Percentiles rank a stretch among this genome's conserved stretches.
Evolutionary conservation across 2,329 filamentous ascomycete species (phyloP).

Genomic region (Rasamsonia emersonii): DNA sequence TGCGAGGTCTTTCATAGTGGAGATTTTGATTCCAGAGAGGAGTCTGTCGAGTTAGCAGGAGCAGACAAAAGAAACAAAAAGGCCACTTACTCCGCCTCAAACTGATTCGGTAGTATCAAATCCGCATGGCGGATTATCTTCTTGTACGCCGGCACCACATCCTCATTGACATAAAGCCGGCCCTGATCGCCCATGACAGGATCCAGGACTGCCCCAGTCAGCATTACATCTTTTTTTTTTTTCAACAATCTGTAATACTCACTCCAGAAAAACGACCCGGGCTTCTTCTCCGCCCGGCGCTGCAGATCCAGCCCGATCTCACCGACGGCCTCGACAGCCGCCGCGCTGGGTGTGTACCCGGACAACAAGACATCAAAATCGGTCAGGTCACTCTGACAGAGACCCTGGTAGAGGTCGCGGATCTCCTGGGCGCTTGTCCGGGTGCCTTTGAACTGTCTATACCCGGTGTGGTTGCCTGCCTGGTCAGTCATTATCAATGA

Average conservation of each 20-base stretch:
- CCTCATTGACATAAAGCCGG: conserved; percentile 78
- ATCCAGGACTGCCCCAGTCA: conserved; percentile 58
- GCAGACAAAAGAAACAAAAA: neutral
- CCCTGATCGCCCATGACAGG: conserved; percentile 98
- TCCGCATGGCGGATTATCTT: conserved; percentile 71
- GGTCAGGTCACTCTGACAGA: conserved; percentile 74
- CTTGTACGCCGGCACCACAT: conserved; percentile 88
- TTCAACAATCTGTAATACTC: conserved; percentile 11
- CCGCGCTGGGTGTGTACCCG: conserved; percentile 85
- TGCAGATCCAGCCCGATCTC: conserved; percentile 74
- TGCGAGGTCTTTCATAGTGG: conserved; percentile 62
- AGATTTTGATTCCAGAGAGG: conserved; percentile 76
- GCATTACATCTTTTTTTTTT: neutral
- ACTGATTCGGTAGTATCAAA: conserved; percentile 90
- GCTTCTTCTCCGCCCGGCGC: conserved; percentile 50
- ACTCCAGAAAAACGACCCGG: conserved; percentile 85
- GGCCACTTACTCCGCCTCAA: conserved; percentile 78
- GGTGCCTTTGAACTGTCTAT: conserved; percentile 79
- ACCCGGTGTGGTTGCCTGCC: conserved; percentile 88
- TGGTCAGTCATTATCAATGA: too few species aligned
- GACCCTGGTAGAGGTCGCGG: conserved; percentile 69
- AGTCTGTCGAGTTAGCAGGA: conserved; percentile 44
- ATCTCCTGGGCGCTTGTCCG: conserved; percentile 76
- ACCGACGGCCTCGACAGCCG: conserved; percentile 75
- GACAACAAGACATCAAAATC: conserved; percentile 92